Evolutionary conservation across 257 asterid species (phyloP).

Genomic region (Phtheirospermum japonicum): DNA sequence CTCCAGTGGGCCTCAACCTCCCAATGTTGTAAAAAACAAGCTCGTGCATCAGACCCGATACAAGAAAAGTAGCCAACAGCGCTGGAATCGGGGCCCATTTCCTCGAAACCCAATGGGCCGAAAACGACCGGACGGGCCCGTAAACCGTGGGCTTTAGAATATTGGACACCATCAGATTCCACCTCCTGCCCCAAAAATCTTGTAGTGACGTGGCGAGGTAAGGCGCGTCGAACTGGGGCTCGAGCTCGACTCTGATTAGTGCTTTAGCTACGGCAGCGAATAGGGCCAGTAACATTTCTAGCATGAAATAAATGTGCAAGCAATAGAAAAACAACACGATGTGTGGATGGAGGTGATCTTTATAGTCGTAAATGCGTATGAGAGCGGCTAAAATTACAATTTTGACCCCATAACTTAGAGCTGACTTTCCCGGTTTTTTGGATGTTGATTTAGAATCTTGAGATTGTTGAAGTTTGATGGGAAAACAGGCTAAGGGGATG

Average conservation of each 20-base stretch:
- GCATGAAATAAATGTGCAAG: conserved; percentile 40
- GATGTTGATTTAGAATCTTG: not conserved
- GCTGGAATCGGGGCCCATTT: conserved; percentile 33
- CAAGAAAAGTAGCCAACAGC: conserved; percentile 41
- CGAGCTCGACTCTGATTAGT: conserved; percentile 34
- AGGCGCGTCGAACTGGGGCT: conserved; percentile 46
- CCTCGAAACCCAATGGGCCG: not conserved
- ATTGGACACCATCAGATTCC: conserved; percentile 57
- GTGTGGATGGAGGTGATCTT: conserved; percentile 28
- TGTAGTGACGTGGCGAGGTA: conserved; percentile 50
- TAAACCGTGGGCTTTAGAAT: conserved; percentile 39
- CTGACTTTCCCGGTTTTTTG: conserved; percentile 18
- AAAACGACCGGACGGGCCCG: conserved; percentile 27
- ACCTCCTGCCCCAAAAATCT: conserved; percentile 66
- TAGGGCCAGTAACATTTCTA: conserved; percentile 41
- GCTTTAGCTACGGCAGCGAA: conserved; percentile 27
- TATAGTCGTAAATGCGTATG: conserved; percentile 27
- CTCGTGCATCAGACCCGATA: conserved; percentile 71
- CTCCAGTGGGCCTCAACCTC: conserved; percentile 44
- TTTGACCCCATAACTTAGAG: conserved; percentile 27
- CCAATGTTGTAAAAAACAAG: conserved; percentile 47
- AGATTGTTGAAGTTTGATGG: conserved; percentile 32
- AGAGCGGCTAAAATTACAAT: conserved; percentile 24
- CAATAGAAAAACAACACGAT: conserved; percentile 32
- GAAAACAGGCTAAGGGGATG: conserved; percentile 53